Evolutionary conservation across 176 grass and related monocot genomes (phyloP), one percentile per base, ranked within the genome.

Genomic region (Triticum urartu): DNA sequence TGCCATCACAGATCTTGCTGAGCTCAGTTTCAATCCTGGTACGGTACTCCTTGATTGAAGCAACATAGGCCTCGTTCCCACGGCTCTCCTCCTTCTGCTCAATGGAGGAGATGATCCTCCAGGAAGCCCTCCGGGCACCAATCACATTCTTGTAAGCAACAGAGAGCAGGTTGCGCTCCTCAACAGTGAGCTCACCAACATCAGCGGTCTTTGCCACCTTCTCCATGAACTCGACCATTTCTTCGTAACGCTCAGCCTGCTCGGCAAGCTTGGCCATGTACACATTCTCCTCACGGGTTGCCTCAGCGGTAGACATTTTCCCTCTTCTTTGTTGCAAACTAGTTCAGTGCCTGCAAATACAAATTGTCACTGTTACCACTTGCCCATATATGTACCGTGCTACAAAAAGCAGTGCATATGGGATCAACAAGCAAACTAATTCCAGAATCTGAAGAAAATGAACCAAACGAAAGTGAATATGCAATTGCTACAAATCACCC

Each of bases 71-170:
- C 72, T 91, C 83, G 4, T 91, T 91, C 0, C 90, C 90, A 22
- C 90, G 90, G 83, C 86, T 91, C 72, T 91, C 90, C 72, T 91
- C 90, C 83, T 91, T 91, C 86, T 91, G 90, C 90, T 91, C 90
- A 22, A 91, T 91, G 64, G 90, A 91, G 14, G 90, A 91, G 78
- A 91, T 82, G 72, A 91, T 91, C 39, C 90, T 87, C 90, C 90
- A 91, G 10, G 90, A 91, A 0, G 90, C 90, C 56, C 90, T 74
- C 26, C 90, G 86, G 10, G 90, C 90, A 36, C 90, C 90, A 28
- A 91, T 91, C 64, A 91, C 90, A 26, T 91, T 91, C 72, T 91
- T 91, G 64, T 91, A 91, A 38, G 90, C 90, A 32, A 91, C 90
- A 8, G 90, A 91, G 4, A 91, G 90, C 22, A 91, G 90, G 86